Evolutionary conservation across 495 filamentous ascomycete genomes (phyloP), one percentile per base, ranked within the genome.

Genomic region (Penicillium chermesinum): DNA sequence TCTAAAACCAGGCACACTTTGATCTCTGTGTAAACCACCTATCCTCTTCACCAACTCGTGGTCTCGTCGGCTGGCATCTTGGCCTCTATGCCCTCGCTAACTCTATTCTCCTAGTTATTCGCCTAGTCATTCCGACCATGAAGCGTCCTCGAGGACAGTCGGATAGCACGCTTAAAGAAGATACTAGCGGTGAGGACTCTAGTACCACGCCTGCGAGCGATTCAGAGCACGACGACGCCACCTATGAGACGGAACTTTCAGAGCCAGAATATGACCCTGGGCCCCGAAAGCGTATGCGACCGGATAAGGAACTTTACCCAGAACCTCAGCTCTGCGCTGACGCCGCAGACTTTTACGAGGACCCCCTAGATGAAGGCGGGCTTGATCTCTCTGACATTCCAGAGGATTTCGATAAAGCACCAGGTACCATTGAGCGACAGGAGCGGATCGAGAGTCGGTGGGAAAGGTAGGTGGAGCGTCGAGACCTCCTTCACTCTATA

Each of bases 361-460:
- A 57, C 38, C 54, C 32, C 17, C 46, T 57, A 15, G 49, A 57
- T 47, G 42, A 57, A 22, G 47, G 38, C 22, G 43, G 49, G 21
- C 34, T 57, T 41, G 42, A 57, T 46, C 54, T 50, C 19, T 50
- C 41, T 36, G 42, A 57, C 17, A 57, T 57, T 33, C 38, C 49
- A 6, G 34, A 53, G 38, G 49, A 57, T 57, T 53, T 57, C 37
- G 46, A 53, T 35, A 57, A 57, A 38, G 54, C 46, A 38, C 35
- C 20, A 9, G 49, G 37, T 30, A 57, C 54, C 19, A 46, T 57
- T 41, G 22, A 46, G 45, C 41, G 32, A 43, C 37, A 38, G 44
- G 54, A 57, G 45, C 45, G 45, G 54, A 57, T 57, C 51, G 34
- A 56, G 32, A 39, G 17, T 30, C 25, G 40, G 27, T 56, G 27